Conservation (phyloP, 352 stramenopile genomes). For the Phytophthora litchii region DNA sequence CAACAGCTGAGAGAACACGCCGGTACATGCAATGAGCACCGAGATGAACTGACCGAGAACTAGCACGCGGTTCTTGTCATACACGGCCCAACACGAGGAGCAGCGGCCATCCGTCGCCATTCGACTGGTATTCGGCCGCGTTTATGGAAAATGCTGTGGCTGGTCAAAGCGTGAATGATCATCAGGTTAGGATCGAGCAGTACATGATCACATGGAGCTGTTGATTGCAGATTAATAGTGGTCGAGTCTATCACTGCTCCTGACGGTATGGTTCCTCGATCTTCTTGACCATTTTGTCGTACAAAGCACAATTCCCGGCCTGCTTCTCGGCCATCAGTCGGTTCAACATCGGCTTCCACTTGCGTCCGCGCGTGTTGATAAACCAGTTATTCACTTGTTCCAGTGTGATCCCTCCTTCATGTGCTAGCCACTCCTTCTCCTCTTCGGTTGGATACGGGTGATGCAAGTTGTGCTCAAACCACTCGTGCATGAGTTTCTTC, state of each 20-base stretch:
- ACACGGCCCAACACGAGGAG: conserved; percentile 25
- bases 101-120: conserved; percentile 22
- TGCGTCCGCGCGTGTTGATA: conserved; percentile 84
- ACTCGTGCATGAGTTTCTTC: conserved; percentile 76
- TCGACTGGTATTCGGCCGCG: background rate
- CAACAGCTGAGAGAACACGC: conserved; percentile 87
- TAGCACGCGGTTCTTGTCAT: conserved; percentile 61
- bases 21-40: conserved; percentile 86
- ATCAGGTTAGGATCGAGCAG: too few species aligned
- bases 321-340: conserved; percentile 73
- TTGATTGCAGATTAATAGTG: background rate
- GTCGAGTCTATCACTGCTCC: background rate
- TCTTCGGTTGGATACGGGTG: conserved; percentile 87
- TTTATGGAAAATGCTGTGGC: background rate
- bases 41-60: conserved; percentile 90
- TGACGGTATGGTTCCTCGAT: conserved; percentile 79
- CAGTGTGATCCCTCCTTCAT: conserved; percentile 75
- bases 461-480: conserved; percentile 86
- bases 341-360: conserved; percentile 88
- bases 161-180: background rate
- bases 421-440: conserved; percentile 77
- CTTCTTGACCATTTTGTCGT: conserved; percentile 80
- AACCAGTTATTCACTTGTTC: conserved; percentile 92
- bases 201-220: too few species aligned
- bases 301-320: conserved; percentile 59